Evolutionary conservation across 116 monocot species (phyloP), one percentile per base, ranked within the genome.

Genomic region (Trichopus zeylanicus): DNA sequence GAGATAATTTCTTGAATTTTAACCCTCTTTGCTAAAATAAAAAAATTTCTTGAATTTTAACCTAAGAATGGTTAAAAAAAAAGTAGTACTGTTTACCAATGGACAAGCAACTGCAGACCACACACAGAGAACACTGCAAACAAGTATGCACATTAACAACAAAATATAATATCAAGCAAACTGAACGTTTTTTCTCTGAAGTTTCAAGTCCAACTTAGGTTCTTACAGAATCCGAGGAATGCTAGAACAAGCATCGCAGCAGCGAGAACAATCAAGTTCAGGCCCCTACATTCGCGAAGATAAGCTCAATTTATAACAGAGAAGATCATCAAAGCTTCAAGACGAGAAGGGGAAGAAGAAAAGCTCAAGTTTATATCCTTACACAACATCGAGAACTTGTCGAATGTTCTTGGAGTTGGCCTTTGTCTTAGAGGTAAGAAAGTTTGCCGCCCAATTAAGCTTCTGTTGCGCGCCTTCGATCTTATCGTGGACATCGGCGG

Each of bases 81-180:
- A 31, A 35, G 7, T 6, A 1, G 3, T 38, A 3, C 24, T 42
- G 69, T 91, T 82, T 72, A 98, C 97, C 77, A 32, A 27, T 75
- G 88, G 21, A 98, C 82, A 61, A 88, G 55, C 64, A 59, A 51
- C 56, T 74, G 61, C 53, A 84, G 7, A 27, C 91, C 97, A 48
- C 71, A 61, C 16, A 91, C 28, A 7, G 88, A 98, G 51, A 91
- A 64, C 31, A 85, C 97, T 98, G 97, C n/a, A 55, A 79, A 60
- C 4, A 31, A 10, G 10, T 10, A 35, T 6, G 10, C 34, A 35
- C 6, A 1, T 22, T 49, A 49, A 22, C 49, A 49, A 22, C 21
- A 49, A 6, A 22, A 5, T 4, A 8, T 7, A 49, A 19, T 3
- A 24, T 20, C 7, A 49, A 49, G 7, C 21, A 5, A 49, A 49